These are phyloP conservation scores for peach (Prunus persica) DNA, from an alignment of 306 rosid genomes.

Conservation along the genomic window DNA sequence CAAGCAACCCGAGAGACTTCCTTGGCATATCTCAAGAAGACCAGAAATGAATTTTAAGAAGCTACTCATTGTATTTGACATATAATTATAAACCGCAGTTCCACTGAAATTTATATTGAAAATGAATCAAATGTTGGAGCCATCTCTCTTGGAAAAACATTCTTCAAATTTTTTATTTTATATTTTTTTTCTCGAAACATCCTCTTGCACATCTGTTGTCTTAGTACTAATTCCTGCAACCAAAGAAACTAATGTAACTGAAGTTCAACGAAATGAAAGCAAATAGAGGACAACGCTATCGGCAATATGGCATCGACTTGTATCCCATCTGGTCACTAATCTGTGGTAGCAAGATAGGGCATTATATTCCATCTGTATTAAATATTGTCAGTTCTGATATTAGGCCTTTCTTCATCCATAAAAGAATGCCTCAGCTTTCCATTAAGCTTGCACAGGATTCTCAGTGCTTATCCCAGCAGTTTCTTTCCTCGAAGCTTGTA, in stretches of 20 bases:
- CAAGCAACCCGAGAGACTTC: too few species aligned
- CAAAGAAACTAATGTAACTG: not conserved
- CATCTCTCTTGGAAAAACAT: not conserved
- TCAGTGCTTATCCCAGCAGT: constrained; percentile 38
- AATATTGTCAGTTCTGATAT: not conserved
- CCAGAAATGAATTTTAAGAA: not conserved
- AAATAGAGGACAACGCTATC: not conserved
- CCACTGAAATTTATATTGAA: not conserved
- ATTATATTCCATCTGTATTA: not conserved
- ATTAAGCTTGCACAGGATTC: constrained; percentile 14
- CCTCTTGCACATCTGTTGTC: not conserved
- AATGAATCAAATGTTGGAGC: not conserved
- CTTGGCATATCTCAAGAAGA: not conserved
- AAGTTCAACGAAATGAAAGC: not conserved
- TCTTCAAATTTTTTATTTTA: not conserved
- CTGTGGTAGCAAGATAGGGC: not conserved
- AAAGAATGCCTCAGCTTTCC: not conserved
- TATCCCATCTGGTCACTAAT: not conserved
- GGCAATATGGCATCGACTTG: not conserved
- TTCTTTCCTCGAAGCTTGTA: constrained; percentile 70
- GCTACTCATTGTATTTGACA: not conserved
- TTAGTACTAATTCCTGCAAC: not conserved
- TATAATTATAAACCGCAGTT: not conserved
- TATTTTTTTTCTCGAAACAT: not conserved
- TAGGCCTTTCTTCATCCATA: not conserved